phyloP scores from a whole-genome alignment of 2,329 filamentous ascomycete genomes.

The Beauveria australis region DNA sequence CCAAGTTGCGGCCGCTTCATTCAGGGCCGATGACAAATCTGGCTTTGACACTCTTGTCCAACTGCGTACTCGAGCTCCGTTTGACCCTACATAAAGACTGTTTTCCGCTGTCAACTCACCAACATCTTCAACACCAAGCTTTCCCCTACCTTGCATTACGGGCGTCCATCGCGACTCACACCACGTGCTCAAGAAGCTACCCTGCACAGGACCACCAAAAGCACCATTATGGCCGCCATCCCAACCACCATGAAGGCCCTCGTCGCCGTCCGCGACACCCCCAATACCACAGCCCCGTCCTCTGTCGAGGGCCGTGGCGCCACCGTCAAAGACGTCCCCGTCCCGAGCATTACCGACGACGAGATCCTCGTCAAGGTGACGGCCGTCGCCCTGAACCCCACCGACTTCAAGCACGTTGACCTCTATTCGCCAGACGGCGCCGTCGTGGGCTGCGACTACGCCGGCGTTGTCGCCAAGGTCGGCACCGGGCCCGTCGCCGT shows the following conservation, averaged over 20 bases:
- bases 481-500: slow-evolving; percentile 16
- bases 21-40: too few species aligned
- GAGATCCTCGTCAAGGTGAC: slow-evolving; percentile 22
- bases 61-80: too few species aligned
- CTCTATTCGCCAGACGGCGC: slow-evolving; percentile 19
- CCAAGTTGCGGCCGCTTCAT: too few species aligned
- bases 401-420: slow-evolving; percentile 24
- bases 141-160: too few species aligned
- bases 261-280: slow-evolving; percentile 8
- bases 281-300: slow-evolving; percentile 1
- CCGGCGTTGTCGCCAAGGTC: slow-evolving; percentile 24
- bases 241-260: slow-evolving; percentile 15
- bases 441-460: slow-evolving; percentile 24
- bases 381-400: slow-evolving; percentile 24
- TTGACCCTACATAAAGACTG: too few species aligned
- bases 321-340: slow-evolving; percentile 7
- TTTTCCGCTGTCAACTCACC: too few species aligned
- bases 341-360: slow-evolving; percentile 11
- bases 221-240: background rate
- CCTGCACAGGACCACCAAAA: background rate
- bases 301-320: background rate
- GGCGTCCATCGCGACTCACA: background rate
- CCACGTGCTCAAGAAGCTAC: background rate
- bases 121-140: background rate
- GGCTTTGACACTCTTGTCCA: too few species aligned